Evolutionary conservation across 2,329 filamentous ascomycete species (phyloP).

Genomic region (Metarhizium rileyi): DNA sequence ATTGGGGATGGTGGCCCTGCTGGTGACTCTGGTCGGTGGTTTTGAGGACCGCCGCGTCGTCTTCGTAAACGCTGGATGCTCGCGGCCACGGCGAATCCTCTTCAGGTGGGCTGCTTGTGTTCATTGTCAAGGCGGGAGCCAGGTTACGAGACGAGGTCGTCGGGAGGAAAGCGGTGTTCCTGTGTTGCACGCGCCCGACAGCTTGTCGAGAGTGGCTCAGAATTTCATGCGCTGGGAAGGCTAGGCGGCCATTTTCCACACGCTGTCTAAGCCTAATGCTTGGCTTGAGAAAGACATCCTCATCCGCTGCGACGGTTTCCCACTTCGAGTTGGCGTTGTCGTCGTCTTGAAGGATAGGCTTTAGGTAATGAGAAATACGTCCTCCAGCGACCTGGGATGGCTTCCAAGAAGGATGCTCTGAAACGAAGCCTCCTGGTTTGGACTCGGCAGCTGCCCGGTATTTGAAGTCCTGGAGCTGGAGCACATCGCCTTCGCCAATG

Average conservation of each 20-base stretch:
- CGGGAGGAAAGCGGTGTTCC: background rate
- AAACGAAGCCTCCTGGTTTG: conserved; percentile 1
- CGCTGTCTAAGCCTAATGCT: background rate
- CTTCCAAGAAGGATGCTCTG: conserved; percentile 4
- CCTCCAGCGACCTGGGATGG: background rate
- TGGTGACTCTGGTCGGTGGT: background rate
- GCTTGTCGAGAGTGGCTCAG: background rate
- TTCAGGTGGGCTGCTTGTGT: background rate
- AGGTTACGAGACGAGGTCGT: background rate
- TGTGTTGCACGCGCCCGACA: background rate
- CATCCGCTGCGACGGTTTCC: conserved; percentile 17
- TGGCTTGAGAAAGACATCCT: background rate
- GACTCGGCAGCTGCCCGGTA: background rate
- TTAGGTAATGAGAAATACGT: background rate
- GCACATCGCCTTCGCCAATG: conserved; percentile 4
- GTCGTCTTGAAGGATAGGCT: conserved; percentile 5
- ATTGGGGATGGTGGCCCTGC: background rate
- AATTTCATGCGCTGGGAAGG: background rate
- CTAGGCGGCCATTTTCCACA: background rate
- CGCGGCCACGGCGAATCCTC: background rate
- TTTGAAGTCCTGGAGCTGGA: conserved; percentile 2
- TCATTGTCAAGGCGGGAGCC: background rate
- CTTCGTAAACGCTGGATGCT: conserved; percentile 7
- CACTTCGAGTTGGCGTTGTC: conserved; percentile 18
- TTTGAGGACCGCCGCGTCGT: background rate